These are phyloP conservation scores for Mycena galericulata DNA, from an alignment of 768 basidiomycete species.

Conservation along the genomic window DNA sequence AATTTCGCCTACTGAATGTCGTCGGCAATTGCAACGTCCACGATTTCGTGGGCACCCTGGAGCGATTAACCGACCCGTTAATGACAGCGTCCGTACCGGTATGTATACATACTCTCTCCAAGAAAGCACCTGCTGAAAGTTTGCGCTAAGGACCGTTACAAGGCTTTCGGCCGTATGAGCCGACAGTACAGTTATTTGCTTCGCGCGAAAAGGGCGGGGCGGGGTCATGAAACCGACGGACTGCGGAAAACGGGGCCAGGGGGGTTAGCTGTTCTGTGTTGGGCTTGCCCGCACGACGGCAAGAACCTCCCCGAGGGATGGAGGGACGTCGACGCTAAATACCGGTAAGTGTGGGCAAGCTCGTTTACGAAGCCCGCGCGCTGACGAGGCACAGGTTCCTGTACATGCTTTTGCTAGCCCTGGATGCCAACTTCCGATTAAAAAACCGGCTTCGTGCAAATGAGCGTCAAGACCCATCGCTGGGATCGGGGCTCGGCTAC, in stretches of 20 bases:
- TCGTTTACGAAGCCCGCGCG: too few species aligned
- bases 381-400: slow-evolving; percentile 15
- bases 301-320: slow-evolving; percentile 33
- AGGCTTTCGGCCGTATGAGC: neutral
- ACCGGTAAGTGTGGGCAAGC: slow-evolving; percentile 9
- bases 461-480: slow-evolving; percentile 27
- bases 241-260: slow-evolving; percentile 17
- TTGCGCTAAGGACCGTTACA: slow-evolving; percentile 19
- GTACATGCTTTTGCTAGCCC: too few species aligned
- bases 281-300: slow-evolving; percentile 32
- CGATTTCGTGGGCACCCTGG: slow-evolving; percentile 24
- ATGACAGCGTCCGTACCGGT: neutral
- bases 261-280: slow-evolving; percentile 27
- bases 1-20: too few species aligned
- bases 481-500: slow-evolving; percentile 29
- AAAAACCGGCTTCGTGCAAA: slow-evolving; percentile 27
- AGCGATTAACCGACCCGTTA: neutral
- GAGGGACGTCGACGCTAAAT: slow-evolving; percentile 16
- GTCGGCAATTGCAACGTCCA: too few species aligned
- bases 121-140: neutral
- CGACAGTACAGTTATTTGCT: slow-evolving; percentile 24
- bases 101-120: slow-evolving; percentile 14
- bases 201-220: slow-evolving; percentile 24
- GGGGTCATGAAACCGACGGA: slow-evolving; percentile 2
- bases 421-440: slow-evolving; percentile 38